Evolutionary conservation across 2,329 filamentous ascomycete species (phyloP).

Genomic region (Ophiostoma perfectum): DNA sequence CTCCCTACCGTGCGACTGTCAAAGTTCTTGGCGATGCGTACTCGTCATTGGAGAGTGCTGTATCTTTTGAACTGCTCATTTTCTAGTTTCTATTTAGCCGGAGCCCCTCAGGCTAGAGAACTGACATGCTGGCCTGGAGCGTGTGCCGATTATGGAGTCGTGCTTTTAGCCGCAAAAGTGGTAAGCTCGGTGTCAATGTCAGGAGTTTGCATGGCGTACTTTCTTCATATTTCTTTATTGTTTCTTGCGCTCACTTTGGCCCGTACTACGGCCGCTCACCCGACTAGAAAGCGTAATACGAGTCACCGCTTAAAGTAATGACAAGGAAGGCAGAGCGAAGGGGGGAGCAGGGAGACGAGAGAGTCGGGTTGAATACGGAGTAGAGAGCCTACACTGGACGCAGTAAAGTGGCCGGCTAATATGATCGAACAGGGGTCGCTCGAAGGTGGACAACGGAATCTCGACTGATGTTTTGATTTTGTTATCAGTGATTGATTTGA

Average conservation of each 20-base stretch:
- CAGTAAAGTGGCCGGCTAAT: constrained; percentile 4
- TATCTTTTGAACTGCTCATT: too few species aligned
- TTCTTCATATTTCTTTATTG: not conserved
- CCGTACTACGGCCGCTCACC: not conserved
- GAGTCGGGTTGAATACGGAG: not conserved
- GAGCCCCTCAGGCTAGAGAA: not conserved
- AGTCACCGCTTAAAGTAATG: too few species aligned
- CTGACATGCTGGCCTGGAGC: too few species aligned
- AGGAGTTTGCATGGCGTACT: not conserved
- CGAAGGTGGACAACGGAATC: not conserved
- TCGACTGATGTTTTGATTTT: too few species aligned
- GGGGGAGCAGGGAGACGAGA: too few species aligned
- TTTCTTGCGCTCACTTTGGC: not conserved
- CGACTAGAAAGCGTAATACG: too few species aligned
- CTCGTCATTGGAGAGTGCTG: not conserved
- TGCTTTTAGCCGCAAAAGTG: constrained; percentile 8
- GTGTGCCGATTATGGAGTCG: not conserved
- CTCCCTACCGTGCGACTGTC: not conserved
- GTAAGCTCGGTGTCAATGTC: not conserved
- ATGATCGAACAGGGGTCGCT: not conserved
- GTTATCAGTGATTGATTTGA: too few species aligned
- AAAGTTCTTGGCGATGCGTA: not conserved
- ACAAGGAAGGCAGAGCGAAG: too few species aligned
- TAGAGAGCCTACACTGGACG: not conserved
- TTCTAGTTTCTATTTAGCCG: not conserved